Conservation (phyloP, 2,329 filamentous ascomycete species). For the Raffaelea deltoideospora region DNA sequence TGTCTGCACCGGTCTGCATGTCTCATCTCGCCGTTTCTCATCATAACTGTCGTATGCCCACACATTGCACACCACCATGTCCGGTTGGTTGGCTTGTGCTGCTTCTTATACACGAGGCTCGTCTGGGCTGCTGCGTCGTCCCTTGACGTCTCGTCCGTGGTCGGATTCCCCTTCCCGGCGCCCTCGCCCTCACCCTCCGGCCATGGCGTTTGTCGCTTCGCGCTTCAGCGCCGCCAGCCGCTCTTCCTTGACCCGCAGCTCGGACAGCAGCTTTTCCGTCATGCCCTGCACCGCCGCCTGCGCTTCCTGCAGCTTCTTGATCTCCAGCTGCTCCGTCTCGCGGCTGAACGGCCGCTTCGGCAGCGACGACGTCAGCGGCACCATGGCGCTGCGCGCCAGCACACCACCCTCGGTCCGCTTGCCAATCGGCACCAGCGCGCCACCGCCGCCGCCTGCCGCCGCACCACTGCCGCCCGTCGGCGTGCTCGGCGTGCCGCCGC, state of each 20-base stretch:
- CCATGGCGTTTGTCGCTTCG: constrained; percentile 16
- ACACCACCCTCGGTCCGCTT: constrained; percentile 32
- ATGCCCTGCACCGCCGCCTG: constrained; percentile 48
- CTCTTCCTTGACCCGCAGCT: constrained; percentile 50
- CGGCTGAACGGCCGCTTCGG: constrained; percentile 59
- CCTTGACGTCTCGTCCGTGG: background rate
- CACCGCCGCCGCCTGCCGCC: constrained; percentile 47
- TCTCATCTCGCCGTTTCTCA: too few species aligned
- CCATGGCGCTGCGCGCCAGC: constrained; percentile 56
- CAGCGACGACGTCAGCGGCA: constrained; percentile 51
- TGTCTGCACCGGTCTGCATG: too few species aligned
- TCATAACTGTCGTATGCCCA: too few species aligned
- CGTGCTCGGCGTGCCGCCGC: constrained; percentile 30
- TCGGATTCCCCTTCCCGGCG: background rate
- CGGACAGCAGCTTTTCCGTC: constrained; percentile 39
- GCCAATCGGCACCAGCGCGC: constrained; percentile 17
- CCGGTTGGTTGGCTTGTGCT: too few species aligned
- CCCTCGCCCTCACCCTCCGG: constrained; percentile 4
- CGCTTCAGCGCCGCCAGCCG: constrained; percentile 45
- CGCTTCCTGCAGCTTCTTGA: constrained; percentile 47
- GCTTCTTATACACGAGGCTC: too few species aligned
- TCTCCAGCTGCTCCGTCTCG: constrained; percentile 51
- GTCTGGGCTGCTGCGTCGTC: background rate
- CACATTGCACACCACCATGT: too few species aligned
- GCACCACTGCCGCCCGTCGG: constrained; percentile 30